phyloP scores from a whole-genome alignment of 257 asterid genomes.

The Przewalskia tangutica region DNA sequence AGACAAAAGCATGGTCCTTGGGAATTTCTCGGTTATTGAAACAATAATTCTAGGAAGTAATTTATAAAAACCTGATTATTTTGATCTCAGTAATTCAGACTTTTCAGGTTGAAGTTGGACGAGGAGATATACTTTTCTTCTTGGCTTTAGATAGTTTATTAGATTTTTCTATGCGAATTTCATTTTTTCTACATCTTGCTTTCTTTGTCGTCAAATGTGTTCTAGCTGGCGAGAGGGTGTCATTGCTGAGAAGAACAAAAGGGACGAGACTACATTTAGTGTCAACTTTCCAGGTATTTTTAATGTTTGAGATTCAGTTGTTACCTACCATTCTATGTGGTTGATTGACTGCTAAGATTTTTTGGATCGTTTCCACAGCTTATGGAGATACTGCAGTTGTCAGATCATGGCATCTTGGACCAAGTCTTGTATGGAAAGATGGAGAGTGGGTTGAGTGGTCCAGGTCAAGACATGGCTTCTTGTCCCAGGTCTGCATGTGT shows the following conservation, averaged over 20 bases:
- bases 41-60: not conserved
- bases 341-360: not conserved
- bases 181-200: conserved; percentile 5
- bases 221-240: conserved; percentile 94
- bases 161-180: not conserved
- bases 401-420: conserved; percentile 76
- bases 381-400: conserved; percentile 50
- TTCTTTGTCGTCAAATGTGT: not conserved
- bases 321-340: not conserved
- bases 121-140: not conserved
- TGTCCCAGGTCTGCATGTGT: conserved; percentile 43
- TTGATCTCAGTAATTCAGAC: not conserved
- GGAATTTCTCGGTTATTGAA: not conserved
- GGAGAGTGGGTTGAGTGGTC: conserved; percentile 79
- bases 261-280: conserved; percentile 48
- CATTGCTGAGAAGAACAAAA: conserved; percentile 54
- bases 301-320: not conserved
- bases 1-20: not conserved
- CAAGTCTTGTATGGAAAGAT: conserved; percentile 70
- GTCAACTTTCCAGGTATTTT: conserved; percentile 76
- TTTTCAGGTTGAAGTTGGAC: not conserved
- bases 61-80: conserved; percentile 1
- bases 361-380: conserved; percentile 30
- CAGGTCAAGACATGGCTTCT: conserved; percentile 32
- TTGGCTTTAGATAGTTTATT: not conserved